Evolutionary conservation across 345 rosid species (phyloP).

Genomic region (Fremontodendron californicum): DNA sequence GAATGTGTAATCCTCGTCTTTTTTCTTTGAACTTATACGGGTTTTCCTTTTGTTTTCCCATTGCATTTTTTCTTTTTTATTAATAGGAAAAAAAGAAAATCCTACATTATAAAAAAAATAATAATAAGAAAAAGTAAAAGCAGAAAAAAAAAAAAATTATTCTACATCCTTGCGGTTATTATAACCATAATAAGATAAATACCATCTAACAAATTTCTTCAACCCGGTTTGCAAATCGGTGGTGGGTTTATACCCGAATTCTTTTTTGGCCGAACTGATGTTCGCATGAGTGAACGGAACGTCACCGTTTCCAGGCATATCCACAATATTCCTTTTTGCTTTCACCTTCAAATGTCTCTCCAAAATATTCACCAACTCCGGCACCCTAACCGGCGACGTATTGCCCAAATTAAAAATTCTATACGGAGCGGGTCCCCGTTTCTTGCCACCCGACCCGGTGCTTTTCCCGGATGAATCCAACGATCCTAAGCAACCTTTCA

Average conservation of each 20-base stretch:
- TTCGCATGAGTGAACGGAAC: conserved; percentile 81
- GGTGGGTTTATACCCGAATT: conserved; percentile 68
- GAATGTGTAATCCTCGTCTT: conserved; percentile 1
- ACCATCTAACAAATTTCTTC: conserved; percentile 76
- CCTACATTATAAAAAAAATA: neutral
- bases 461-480: conserved; percentile 61
- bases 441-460: conserved; percentile 78
- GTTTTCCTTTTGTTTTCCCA: neutral
- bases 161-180: conserved; percentile 43
- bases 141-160: conserved; percentile 15
- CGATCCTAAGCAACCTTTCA: conserved; percentile 67
- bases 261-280: conserved; percentile 54
- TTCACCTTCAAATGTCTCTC: conserved; percentile 62
- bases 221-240: conserved; percentile 83
- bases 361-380: conserved; percentile 54
- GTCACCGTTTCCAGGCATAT: conserved; percentile 91
- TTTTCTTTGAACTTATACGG: neutral
- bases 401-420: conserved; percentile 70
- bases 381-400: conserved; percentile 74
- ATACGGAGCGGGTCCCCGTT: conserved; percentile 56
- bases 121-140: neutral
- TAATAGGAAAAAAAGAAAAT: neutral
- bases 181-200: conserved; percentile 69
- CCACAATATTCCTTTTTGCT: conserved; percentile 52
- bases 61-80: neutral